phyloP scores from a whole-genome alignment of 495 filamentous ascomycete species.

The Penicillium bovifimosum region DNA sequence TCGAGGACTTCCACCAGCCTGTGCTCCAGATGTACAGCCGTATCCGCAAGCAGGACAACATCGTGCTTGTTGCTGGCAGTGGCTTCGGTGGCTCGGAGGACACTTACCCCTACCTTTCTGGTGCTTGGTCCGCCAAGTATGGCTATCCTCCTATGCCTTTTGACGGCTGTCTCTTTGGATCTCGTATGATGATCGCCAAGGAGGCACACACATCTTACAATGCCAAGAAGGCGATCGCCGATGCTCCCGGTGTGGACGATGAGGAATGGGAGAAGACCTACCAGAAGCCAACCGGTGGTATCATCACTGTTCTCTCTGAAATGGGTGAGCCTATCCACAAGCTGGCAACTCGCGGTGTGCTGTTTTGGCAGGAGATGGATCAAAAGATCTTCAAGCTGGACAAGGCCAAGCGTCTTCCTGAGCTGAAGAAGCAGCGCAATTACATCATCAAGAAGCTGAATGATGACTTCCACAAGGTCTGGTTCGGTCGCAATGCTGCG shows the following conservation, averaged over 20 bases:
- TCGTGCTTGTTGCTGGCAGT: slow-evolving; percentile 45
- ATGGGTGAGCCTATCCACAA: slow-evolving; percentile 99
- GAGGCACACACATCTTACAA: slow-evolving; percentile 90
- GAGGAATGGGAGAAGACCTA: slow-evolving; percentile 95
- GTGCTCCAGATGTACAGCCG: slow-evolving; percentile 40
- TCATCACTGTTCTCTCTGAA: slow-evolving; percentile 95
- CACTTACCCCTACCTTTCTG: slow-evolving; percentile 45
- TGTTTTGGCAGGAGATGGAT: slow-evolving; percentile 98
- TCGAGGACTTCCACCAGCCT: slow-evolving; percentile 47
- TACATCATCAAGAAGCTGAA: slow-evolving; percentile 98
- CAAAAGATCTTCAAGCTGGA: slow-evolving; percentile 94
- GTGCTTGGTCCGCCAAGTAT: slow-evolving; percentile 36
- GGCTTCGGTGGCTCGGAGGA: slow-evolving; percentile 44
- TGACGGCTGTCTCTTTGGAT: slow-evolving; percentile 44
- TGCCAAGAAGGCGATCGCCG: slow-evolving; percentile 92
- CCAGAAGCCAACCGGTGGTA: slow-evolving; percentile 82
- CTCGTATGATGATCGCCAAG: slow-evolving; percentile 46
- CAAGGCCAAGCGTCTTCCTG: slow-evolving; percentile 86
- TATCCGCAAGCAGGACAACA: slow-evolving; percentile 41
- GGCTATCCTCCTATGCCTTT: slow-evolving; percentile 45
- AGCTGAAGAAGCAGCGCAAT: slow-evolving; percentile 84
- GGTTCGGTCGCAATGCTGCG: slow-evolving; percentile 87
- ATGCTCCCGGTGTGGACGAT: slow-evolving; percentile 84
- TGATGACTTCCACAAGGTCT: slow-evolving; percentile 96
- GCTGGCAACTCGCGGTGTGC: slow-evolving; percentile 87